Evolutionary conservation across 495 filamentous ascomycete species (phyloP), one percentile per base, ranked within the genome.

Genomic region (Ramalina intermedia): DNA sequence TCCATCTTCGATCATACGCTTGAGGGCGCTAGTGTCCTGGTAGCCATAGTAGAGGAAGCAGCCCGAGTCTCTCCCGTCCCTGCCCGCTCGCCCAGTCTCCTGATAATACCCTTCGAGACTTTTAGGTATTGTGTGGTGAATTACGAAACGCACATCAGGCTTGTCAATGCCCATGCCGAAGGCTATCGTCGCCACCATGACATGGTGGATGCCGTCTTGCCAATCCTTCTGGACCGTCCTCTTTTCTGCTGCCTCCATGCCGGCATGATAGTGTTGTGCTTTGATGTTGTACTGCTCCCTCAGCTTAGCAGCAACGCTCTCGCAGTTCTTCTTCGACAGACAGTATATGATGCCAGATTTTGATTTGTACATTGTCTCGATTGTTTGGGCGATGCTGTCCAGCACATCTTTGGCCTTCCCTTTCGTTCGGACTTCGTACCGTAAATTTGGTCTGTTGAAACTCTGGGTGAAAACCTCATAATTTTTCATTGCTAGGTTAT

Each of bases 121-220:
- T 64, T 94, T 95, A 1, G 91, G 91, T 6, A 96, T 72, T 16
- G 75, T 82, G 56, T 93, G 80, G 62, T 98, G 91, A 27, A 98
- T 87, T 37, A 98, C 88, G 55, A 89, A 96, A 12, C 91, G 84
- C 36, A 98, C 90, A 62, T 98, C 82, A 0, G 87, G 74, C 63
- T 98, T 98, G 66, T 98, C 91, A 47, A 98, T 96, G 14, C 91
- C 91, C 91, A 98, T 98, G 9, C 91, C 91, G 61, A 98, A 98
- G 24, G 91, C 91, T 62, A 96, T 96, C 0, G 91, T 99, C n/a
- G 91, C 93, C 24, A 99, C 91, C 21, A 99, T 90, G 33, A 99
- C 86, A 51, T 94, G 81, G 52, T 77, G 74, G 51, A 67, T 66
- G 2, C 87, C 85, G 20, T 63, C 60, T 60, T 96, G 93, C 91